Evolutionary conservation across 1,284 basidiomycete genomes (phyloP).

Genomic region (Melampsora larici-populina): DNA sequence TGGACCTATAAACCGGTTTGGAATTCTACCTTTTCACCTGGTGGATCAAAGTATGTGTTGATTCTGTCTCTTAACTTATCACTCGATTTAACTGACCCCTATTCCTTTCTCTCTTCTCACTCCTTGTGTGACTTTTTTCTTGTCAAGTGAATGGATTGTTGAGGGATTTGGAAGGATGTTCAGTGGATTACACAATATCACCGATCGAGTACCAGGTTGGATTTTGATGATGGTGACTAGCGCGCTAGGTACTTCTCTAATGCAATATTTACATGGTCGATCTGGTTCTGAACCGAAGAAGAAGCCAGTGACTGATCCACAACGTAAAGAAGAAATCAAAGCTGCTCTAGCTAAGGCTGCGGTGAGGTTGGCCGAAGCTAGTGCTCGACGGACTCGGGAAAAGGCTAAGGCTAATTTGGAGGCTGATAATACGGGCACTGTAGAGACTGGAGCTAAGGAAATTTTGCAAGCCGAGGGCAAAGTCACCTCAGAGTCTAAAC

Average conservation of each 20-base stretch:
- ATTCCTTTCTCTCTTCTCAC: not conserved
- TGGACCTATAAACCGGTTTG: slow-evolving; percentile 28
- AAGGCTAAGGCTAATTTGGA: not conserved
- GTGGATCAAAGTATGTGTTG: slow-evolving; percentile 21
- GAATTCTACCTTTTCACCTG: slow-evolving; percentile 34
- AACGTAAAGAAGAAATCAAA: slow-evolving; percentile 9
- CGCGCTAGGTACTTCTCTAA: slow-evolving; percentile 31
- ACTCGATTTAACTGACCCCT: not conserved
- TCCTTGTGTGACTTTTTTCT: not conserved
- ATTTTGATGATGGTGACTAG: slow-evolving; percentile 36
- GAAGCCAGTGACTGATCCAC: not conserved
- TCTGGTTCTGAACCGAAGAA: not conserved
- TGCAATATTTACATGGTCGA: slow-evolving; percentile 36
- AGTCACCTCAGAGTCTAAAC: too few species aligned
- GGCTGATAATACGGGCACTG: not conserved
- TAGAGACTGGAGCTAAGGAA: not conserved
- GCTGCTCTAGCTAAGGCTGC: slow-evolving; percentile 22
- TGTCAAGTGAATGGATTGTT: slow-evolving; percentile 33
- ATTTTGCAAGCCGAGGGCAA: too few species aligned
- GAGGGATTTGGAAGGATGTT: slow-evolving; percentile 8
- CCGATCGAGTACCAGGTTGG: slow-evolving; percentile 36
- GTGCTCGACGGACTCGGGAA: not conserved
- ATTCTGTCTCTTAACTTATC: not conserved
- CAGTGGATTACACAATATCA: slow-evolving; percentile 19
- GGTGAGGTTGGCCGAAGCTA: slow-evolving; percentile 22